Base-by-base conservation (phyloP, 345 rosid genomes). In the Litchi chinensis region DNA sequence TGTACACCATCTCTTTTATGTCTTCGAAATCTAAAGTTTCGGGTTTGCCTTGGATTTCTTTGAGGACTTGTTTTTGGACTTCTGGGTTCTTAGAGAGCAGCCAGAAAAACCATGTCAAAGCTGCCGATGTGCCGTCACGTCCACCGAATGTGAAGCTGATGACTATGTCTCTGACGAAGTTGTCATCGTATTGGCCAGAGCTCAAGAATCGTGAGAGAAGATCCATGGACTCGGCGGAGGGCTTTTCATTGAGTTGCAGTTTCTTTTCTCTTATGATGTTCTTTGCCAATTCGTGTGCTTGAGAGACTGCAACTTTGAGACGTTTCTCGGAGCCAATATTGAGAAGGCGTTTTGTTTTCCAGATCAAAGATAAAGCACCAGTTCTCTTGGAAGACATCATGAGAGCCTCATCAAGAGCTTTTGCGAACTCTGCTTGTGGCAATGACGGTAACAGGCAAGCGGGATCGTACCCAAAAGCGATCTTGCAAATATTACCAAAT, bases 91-190 rank as follows among this genome's bases (percentile, higher is more conserved):
- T 16, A 0, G 85, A 81, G 32, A 93, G 77, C 6, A 91, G 71
- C 93, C 90, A 90, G 77, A 93, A 90, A 90, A 88, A 91, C 95
- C 97, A 93, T 6, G 89, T 88, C 70, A 93, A 77, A 16, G 94
- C 94, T n/a, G 95, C 85, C n/a, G 95, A 91, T 16, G 93, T 93
- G 0, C 95, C 80, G 84, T 93, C 97, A 7, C 90, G 80, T 66
- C 95, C 94, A 0, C 94, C 95, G 15, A 90, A 87, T 3, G 85
- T 83, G 63, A 91, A 90, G 60, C 94, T 93, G 28, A 91, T 85
- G 24, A 90, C 87, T 48, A 91, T 88, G 68, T 91, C 95, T 0
- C 76, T 82, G 74, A 87, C 73, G 76, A 89, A 72, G 70, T 40
- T 79, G 81, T 91, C 93, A 56, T 85, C 87, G 0, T 87, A 78